phyloP scores from a whole-genome alignment of 2,329 filamentous ascomycete species.

The Curvularia eragrostidis region DNA sequence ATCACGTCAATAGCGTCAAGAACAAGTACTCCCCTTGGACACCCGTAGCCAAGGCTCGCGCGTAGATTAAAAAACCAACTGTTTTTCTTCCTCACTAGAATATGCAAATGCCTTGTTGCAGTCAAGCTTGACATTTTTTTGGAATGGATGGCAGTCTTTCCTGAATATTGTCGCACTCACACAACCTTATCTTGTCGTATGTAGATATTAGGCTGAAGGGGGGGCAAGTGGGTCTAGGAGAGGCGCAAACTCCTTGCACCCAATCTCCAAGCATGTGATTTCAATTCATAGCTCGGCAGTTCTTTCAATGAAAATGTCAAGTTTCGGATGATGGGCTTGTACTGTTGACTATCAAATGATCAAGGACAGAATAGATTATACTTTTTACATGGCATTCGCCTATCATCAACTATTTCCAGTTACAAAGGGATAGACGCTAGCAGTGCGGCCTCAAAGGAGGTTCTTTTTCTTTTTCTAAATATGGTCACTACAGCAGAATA shows the following conservation, averaged over 20 bases:
- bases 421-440: background rate
- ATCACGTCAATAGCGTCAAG: conserved; percentile 51
- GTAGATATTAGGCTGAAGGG: background rate
- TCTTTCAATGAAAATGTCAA: background rate
- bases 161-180: no score
- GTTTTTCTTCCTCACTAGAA: conserved; percentile 8
- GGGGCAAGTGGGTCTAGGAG: background rate
- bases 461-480: no score
- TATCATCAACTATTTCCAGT: no score
- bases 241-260: background rate
- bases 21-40: conserved; percentile 58
- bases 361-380: background rate
- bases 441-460: no score
- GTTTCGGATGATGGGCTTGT: background rate
- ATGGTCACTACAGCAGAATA: background rate
- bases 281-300: background rate
- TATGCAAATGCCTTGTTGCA: background rate
- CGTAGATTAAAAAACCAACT: conserved; percentile 38
- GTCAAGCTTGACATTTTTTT: background rate
- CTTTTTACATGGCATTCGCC: background rate
- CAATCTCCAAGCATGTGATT: background rate
- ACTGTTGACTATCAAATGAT: background rate
- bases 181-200: background rate
- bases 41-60: conserved; percentile 54
- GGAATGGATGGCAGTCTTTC: background rate